Percentiles rank a stretch among this genome's conserved stretches.
phyloP scores from a whole-genome alignment of 805 yeast species.

The Cyberlindnera mycetangii region DNA sequence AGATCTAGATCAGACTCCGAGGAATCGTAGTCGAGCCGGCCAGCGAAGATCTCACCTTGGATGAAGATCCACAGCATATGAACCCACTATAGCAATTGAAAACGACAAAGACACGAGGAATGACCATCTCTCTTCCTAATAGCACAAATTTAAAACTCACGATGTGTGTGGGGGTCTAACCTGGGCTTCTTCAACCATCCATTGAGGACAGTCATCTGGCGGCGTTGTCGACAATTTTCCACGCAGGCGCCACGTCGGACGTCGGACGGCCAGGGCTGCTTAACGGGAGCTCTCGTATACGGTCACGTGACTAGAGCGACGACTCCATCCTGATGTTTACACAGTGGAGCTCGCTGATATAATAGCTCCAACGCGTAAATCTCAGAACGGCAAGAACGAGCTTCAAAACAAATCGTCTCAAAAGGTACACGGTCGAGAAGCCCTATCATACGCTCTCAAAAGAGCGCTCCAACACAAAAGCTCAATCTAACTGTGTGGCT shows the following conservation, averaged over 20 bases:
- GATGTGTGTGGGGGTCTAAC: background rate
- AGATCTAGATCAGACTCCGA: too few species aligned
- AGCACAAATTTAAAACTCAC: background rate
- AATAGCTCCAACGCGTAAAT: background rate
- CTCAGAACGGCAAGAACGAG: background rate
- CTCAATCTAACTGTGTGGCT: too few species aligned
- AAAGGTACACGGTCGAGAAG: too few species aligned
- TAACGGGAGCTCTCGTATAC: background rate
- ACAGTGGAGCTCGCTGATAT: too few species aligned
- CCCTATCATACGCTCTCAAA: too few species aligned
- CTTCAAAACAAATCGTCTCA: background rate
- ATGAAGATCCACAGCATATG: too few species aligned
- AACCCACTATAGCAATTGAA: too few species aligned
- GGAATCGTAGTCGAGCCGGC: too few species aligned
- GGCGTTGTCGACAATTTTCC: slow-evolving; percentile 10
- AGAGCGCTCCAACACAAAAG: too few species aligned
- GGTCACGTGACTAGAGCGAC: background rate
- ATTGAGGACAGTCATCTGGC: background rate
- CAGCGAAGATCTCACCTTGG: too few species aligned
- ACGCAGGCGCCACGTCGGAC: slow-evolving; percentile 1
- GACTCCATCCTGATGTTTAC: background rate
- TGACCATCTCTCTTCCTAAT: background rate
- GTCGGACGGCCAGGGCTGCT: background rate
- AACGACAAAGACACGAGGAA: too few species aligned
- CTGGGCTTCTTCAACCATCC: background rate